Evolutionary conservation across 2,329 filamentous ascomycete species (phyloP).

Genomic region (Gnomoniopsis smithogilvyi): DNA sequence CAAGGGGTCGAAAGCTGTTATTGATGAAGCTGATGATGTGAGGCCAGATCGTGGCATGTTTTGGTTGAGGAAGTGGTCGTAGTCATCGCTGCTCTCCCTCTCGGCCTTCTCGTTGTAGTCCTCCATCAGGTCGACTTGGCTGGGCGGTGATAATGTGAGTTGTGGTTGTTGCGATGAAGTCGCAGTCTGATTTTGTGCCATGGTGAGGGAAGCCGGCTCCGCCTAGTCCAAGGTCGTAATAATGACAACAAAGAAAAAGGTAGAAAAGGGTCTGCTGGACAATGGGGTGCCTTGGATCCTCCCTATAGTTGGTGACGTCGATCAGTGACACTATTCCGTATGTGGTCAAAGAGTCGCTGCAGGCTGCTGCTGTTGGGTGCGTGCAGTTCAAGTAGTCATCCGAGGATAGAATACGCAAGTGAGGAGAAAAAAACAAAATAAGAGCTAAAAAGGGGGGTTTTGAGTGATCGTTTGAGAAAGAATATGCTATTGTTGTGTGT

Average conservation of each 20-base stretch:
- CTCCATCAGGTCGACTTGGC: slow-evolving; percentile 12
- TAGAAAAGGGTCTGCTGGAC: background rate
- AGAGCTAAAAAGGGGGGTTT: background rate
- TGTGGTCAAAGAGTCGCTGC: too few species aligned
- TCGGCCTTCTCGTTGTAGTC: slow-evolving; percentile 12
- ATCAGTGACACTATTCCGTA: background rate
- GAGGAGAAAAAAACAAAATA: too few species aligned
- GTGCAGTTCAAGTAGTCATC: too few species aligned
- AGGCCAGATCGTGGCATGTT: background rate
- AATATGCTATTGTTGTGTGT: background rate
- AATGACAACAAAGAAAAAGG: background rate
- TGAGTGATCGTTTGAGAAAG: slow-evolving; percentile 10
- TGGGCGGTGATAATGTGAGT: slow-evolving; percentile 7
- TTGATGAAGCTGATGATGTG: slow-evolving; percentile 14
- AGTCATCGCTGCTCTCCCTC: slow-evolving; percentile 1
- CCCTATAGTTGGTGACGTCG: background rate
- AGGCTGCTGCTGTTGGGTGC: too few species aligned
- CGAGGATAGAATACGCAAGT: too few species aligned
- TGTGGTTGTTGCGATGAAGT: slow-evolving; percentile 1
- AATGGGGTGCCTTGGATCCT: background rate
- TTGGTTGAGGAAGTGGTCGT: slow-evolving; percentile 13
- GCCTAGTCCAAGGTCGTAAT: background rate
- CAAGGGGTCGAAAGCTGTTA: slow-evolving; percentile 14
- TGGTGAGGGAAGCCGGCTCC: slow-evolving; percentile 14
- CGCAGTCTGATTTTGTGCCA: slow-evolving; percentile 6